phyloP scores from a whole-genome alignment of 768 basidiomycete genomes.

The Trametes villosa region DNA sequence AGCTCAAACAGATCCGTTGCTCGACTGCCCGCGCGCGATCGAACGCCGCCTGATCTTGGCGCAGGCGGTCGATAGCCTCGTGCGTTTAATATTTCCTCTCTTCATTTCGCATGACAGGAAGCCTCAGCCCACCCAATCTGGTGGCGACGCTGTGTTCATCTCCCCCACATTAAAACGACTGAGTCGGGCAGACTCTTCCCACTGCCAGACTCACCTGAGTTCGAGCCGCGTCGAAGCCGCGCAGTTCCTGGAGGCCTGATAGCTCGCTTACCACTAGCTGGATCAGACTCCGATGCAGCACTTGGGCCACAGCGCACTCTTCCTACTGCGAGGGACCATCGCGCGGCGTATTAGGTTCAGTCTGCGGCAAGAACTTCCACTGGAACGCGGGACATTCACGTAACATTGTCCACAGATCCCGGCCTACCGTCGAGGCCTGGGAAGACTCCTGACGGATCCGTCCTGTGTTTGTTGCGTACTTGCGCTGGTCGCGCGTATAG shows the following conservation, averaged over 20 bases:
- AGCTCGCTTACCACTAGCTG: too few species aligned
- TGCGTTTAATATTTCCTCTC: slow-evolving; percentile 10
- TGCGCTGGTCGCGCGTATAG: not conserved
- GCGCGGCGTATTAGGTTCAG: too few species aligned
- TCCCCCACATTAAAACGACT: not conserved
- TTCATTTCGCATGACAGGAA: slow-evolving; percentile 18
- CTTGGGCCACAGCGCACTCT: too few species aligned
- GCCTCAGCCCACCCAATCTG: slow-evolving; percentile 11
- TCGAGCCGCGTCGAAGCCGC: too few species aligned
- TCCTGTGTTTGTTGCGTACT: slow-evolving; percentile 5
- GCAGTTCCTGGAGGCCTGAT: too few species aligned
- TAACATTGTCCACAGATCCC: slow-evolving; percentile 3
- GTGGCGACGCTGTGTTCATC: not conserved
- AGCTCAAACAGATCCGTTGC: slow-evolving; percentile 12
- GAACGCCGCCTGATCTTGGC: slow-evolving; percentile 12
- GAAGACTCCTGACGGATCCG: slow-evolving; percentile 1
- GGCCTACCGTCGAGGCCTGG: not conserved
- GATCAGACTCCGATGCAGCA: too few species aligned
- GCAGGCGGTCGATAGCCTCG: slow-evolving; percentile 22
- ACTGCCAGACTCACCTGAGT: too few species aligned
- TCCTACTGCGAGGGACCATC: too few species aligned
- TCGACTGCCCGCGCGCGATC: slow-evolving; percentile 6
- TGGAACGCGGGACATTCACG: not conserved
- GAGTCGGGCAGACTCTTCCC: too few species aligned
- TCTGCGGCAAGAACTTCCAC: too few species aligned